These are phyloP conservation scores for Rosa multiflora DNA, from an alignment of 306 rosid genomes.

Conservation along the genomic window DNA sequence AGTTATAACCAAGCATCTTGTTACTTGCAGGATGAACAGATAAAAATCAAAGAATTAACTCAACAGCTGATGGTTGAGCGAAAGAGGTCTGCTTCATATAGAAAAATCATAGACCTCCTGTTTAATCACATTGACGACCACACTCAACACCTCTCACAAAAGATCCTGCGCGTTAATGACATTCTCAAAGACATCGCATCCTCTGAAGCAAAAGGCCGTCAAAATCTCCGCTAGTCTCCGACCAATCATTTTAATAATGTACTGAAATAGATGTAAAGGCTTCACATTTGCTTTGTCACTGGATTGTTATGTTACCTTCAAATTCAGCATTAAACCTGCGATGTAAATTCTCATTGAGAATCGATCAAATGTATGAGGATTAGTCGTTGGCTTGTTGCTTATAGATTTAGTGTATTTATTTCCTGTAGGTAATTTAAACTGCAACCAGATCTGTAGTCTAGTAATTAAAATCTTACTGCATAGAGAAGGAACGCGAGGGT, in stretches of 20 bases:
- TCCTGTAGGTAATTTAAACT: background rate
- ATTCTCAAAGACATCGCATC: constrained; percentile 21
- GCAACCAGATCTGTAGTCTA: background rate
- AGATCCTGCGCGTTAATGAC: constrained; percentile 13
- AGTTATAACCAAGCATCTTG: background rate
- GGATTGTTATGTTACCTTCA: background rate
- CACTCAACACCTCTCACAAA: constrained; percentile 28
- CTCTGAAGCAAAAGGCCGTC: constrained; percentile 12
- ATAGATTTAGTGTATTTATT: background rate
- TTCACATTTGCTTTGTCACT: background rate
- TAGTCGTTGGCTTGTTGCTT: background rate
- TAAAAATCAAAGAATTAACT: constrained; percentile 32
- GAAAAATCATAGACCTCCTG: constrained; percentile 30
- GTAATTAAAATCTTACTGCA: background rate
- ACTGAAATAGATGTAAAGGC: background rate
- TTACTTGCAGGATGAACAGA: constrained; percentile 23
- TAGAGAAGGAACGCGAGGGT: too few relatives aligned
- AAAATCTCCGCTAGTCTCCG: background rate
- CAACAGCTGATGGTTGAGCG: constrained; percentile 35
- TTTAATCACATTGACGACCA: constrained; percentile 30
- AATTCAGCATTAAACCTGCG: background rate
- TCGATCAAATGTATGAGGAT: background rate
- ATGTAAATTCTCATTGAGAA: background rate
- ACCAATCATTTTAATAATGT: background rate
- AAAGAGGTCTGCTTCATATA: constrained; percentile 36